A percentile compares a stretch with the other conserved stretches of the same genome.
phyloP scores from a whole-genome alignment of 1,139 yeast species.

The Sugiyamaella paludigena region DNA sequence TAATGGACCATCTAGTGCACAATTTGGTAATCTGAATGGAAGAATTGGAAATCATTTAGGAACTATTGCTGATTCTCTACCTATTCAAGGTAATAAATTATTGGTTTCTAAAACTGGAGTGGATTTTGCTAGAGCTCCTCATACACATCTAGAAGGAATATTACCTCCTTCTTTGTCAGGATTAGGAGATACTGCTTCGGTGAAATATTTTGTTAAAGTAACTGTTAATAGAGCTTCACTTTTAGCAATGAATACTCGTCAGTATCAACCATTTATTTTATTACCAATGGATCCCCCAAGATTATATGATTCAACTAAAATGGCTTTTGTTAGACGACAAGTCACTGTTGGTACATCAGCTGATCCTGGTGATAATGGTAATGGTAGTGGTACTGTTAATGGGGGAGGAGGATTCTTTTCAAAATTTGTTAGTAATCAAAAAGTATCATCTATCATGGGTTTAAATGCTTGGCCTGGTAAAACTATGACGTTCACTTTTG shows the following conservation, averaged over 20 bases:
- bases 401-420: conserved; percentile 17
- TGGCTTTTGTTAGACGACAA: conserved; percentile 33
- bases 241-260: conserved; percentile 50
- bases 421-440: conserved; percentile 7
- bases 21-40: neutral
- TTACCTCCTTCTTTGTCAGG: conserved; percentile 60
- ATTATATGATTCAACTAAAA: conserved; percentile 30
- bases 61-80: conserved; percentile 1
- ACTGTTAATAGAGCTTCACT: conserved; percentile 58
- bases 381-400: conserved; percentile 1
- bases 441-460: conserved; percentile 22
- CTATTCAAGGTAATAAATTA: conserved; percentile 35
- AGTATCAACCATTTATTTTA: conserved; percentile 51
- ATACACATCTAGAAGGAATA: conserved; percentile 44
- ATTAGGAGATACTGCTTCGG: conserved; percentile 46
- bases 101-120: conserved; percentile 39
- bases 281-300: conserved; percentile 51
- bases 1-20: too few relatives aligned
- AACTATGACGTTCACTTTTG: conserved; percentile 26
- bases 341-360: conserved; percentile 21
- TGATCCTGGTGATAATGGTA: conserved; percentile 1
- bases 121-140: conserved; percentile 29
- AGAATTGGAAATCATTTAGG: conserved; percentile 2
- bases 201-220: conserved; percentile 55
- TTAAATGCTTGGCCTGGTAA: conserved; percentile 17